phyloP scores from a whole-genome alignment of 176 grass and related monocot species.

The Paspalum notatum region DNA sequence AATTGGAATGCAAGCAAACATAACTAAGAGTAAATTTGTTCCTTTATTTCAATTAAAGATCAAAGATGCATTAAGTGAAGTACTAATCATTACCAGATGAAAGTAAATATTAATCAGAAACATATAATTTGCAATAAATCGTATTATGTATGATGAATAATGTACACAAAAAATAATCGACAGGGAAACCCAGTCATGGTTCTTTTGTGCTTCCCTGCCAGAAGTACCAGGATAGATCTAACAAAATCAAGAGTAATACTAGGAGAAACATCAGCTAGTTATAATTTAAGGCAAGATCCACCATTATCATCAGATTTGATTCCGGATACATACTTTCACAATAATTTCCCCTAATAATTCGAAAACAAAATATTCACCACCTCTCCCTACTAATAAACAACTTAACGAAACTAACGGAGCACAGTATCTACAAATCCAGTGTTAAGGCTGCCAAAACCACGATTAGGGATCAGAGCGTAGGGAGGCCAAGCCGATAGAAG shows the following conservation, averaged over 20 bases:
- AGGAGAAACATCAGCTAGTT: not conserved
- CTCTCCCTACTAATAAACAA: not conserved
- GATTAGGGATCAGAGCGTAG: not conserved
- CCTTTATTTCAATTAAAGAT: not conserved
- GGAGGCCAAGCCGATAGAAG: not conserved
- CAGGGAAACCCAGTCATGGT: not conserved
- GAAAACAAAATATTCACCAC: not conserved
- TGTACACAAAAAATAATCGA: not conserved
- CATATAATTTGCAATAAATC: not conserved
- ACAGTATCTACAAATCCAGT: not conserved
- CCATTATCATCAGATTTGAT: constrained; percentile 34
- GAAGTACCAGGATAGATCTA: not conserved
- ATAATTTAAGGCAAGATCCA: not conserved
- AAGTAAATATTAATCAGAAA: not conserved
- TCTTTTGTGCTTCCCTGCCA: not conserved
- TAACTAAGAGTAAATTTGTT: constrained; percentile 8
- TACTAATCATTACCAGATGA: not conserved
- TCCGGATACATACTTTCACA: not conserved
- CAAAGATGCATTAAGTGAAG: not conserved
- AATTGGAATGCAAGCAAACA: constrained; percentile 11
- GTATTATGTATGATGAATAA: not conserved
- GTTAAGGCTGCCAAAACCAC: not conserved
- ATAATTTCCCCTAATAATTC: not conserved
- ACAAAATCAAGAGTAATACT: not conserved
- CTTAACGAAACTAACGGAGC: not conserved